These are phyloP conservation scores for Fraxinus anomala DNA, from an alignment of 257 asterid species.

Conservation along the genomic window DNA sequence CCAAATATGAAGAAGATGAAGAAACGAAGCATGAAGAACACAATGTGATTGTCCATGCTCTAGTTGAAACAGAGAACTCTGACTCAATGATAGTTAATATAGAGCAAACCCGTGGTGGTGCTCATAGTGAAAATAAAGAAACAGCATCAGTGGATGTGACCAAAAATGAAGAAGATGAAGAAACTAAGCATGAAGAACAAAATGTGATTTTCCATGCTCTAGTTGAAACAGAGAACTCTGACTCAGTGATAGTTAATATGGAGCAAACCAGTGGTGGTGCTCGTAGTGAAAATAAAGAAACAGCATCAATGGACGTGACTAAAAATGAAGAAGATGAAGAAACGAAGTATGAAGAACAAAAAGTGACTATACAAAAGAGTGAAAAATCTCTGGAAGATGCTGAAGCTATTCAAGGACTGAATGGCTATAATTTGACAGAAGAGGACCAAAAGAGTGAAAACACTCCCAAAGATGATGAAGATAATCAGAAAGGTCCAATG, in stretches of 20 bases:
- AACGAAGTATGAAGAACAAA: slow-evolving; percentile 25
- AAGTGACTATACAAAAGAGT: background rate
- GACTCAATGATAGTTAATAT: slow-evolving; percentile 16
- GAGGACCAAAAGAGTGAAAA: slow-evolving; percentile 4
- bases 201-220: slow-evolving; percentile 17
- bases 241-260: slow-evolving; percentile 9
- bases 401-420: slow-evolving; percentile 20
- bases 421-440: slow-evolving; percentile 28
- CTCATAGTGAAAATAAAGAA: slow-evolving; percentile 24
- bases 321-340: slow-evolving; percentile 18
- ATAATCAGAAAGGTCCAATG: background rate
- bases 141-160: slow-evolving; percentile 24
- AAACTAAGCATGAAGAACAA: slow-evolving; percentile 27
- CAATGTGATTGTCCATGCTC: no score
- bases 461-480: slow-evolving; percentile 14
- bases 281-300: slow-evolving; percentile 25
- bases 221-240: slow-evolving; percentile 27
- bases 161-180: slow-evolving; percentile 16
- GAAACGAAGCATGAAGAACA: no score
- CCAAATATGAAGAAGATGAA: no score
- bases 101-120: slow-evolving; percentile 30
- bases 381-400: slow-evolving; percentile 3
- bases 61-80: slow-evolving; percentile 24
- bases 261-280: slow-evolving; percentile 30
- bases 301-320: slow-evolving; percentile 18